Conservation (phyloP, 352 stramenopile genomes). For the Aphanomyces stellatus region DNA sequence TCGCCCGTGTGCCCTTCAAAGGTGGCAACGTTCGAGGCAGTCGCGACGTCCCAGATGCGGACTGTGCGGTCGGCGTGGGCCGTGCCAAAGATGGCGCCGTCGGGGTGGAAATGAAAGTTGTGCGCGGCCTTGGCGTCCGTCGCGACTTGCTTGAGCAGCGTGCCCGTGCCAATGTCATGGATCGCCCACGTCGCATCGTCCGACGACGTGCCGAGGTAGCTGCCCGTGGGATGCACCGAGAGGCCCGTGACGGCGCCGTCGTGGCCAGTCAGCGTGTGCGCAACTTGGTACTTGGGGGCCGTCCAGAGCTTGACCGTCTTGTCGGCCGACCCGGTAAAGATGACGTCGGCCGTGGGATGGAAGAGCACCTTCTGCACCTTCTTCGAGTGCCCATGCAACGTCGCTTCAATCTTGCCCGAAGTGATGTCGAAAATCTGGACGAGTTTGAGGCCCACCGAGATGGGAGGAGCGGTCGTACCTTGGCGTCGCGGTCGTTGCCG, state of each 20-base stretch:
- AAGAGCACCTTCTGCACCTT: constrained; percentile 75
- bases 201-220: constrained; percentile 69
- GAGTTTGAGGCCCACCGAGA: background rate
- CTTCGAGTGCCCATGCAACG: constrained; percentile 77
- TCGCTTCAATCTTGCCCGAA: constrained; percentile 60
- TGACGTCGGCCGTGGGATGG: constrained; percentile 52
- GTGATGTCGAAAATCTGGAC: constrained; percentile 54
- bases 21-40: constrained; percentile 66
- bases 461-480: constrained; percentile 21
- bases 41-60: constrained; percentile 91
- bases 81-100: constrained; percentile 90
- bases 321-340: constrained; percentile 63
- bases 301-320: constrained; percentile 81
- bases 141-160: constrained; percentile 37
- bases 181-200: constrained; percentile 80
- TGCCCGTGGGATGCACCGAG: constrained; percentile 74
- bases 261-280: constrained; percentile 53
- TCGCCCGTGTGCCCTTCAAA: constrained; percentile 75
- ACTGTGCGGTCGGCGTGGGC: constrained; percentile 57
- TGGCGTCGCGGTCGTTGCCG: constrained; percentile 73
- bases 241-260: constrained; percentile 46
- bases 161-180: constrained; percentile 60
- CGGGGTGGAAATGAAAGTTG: constrained; percentile 84
- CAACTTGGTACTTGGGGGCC: constrained; percentile 33
- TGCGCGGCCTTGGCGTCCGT: constrained; percentile 41